These are phyloP conservation scores for Helichrysum umbraculigerum DNA, from an alignment of 129 eudicot species.

Conservation along the genomic window DNA sequence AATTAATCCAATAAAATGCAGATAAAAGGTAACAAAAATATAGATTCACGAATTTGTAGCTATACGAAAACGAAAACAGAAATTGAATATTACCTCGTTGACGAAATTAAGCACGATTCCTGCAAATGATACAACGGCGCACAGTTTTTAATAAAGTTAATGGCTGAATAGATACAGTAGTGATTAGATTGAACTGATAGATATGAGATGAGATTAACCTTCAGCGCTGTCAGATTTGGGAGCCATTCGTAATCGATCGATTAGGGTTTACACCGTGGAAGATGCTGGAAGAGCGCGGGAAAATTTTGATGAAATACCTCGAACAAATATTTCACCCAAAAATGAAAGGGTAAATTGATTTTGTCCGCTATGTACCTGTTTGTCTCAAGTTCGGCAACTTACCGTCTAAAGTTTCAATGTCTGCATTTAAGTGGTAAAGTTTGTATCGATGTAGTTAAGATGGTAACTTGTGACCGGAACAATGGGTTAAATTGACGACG, in stretches of 20 bases:
- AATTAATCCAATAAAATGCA: neutral
- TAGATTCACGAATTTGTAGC: neutral
- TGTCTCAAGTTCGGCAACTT: no score
- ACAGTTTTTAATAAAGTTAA: neutral
- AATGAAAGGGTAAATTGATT: no score
- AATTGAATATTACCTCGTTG: conserved; percentile 61
- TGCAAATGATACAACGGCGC: conserved; percentile 36
- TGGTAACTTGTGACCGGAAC: no score
- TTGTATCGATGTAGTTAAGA: no score
- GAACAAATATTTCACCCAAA: neutral
- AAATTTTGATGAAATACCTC: neutral
- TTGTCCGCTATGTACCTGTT: no score
- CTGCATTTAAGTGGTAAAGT: no score
- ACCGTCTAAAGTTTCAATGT: no score
- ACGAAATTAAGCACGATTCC: conserved; percentile 96
- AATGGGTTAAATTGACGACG: no score
- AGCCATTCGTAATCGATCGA: neutral
- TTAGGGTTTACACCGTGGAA: neutral
- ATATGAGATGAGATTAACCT: neutral
- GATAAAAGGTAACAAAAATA: neutral
- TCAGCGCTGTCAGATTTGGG: neutral
- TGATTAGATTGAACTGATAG: conserved; percentile 6
- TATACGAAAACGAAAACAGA: neutral
- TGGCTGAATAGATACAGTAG: conserved; percentile 2
- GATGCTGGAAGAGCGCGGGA: neutral